Evolutionary conservation across 1,284 basidiomycete species (phyloP), one percentile per base, ranked within the genome.

Genomic region (Abortiporus biennis): DNA sequence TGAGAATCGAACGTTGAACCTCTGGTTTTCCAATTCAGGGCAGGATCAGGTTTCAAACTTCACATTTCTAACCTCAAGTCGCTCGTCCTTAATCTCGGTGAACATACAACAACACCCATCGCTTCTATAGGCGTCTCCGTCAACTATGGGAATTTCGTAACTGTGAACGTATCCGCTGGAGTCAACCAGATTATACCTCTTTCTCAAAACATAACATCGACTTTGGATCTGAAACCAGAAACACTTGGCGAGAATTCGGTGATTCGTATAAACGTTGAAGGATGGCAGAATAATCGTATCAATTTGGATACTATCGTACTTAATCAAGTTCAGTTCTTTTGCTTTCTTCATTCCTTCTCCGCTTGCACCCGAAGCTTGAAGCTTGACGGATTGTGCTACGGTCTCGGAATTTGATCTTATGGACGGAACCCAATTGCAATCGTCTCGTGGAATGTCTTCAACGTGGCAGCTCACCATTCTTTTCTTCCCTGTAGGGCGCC

Each of bases 201-300:
- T 22, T 47, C 36, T 15, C n/a, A n/a, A n/a, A n/a, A n/a, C n/a
- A n/a, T n/a, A n/a, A n/a, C n/a, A n/a, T 29, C 27, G 27, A 9
- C n/a, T 29, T 34, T 43, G 11, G 37, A 17, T 24, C 17, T 17
- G 13, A 38, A 38, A 21, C 36, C 16, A 9, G 32, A 37, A 2
- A 13, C 15, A 29, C 31, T 24, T 8, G 42, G 25, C 9, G 41
- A 42, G 21, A 45, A 47, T 13, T 61, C 57, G 4, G 62, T 74
- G 4, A 63, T 78, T 1, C 56, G 74, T 13, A 58, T 79, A 38
- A 74, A 76, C 46, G 71, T 68, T 3, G 65, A 75, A 48, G 74
- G 74, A 13, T 79, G 76, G 73, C 72, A 78, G 56, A 68, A 77
- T 48, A 79, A 78, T 54, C 64, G 73, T 5, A 66, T 78, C 39